These are phyloP conservation scores for Pichia sp. DNA, from an alignment of 1,139 yeast species.

Conservation along the genomic window DNA sequence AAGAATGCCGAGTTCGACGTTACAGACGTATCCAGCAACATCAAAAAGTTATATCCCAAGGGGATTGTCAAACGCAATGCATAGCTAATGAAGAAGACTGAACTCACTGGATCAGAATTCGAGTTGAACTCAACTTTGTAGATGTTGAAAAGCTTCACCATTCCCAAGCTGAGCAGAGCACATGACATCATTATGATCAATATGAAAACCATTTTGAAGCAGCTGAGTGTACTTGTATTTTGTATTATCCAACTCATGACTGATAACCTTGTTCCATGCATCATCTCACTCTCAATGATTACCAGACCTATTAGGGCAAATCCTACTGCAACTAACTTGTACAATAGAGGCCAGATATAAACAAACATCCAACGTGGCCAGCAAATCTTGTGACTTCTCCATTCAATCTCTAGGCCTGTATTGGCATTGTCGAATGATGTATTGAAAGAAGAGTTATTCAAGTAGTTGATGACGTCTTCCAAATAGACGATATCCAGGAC, in stretches of 20 bases:
- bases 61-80: slow-evolving; percentile 82
- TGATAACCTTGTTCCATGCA: slow-evolving; percentile 65
- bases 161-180: slow-evolving; percentile 62
- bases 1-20: slow-evolving; percentile 39
- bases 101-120: slow-evolving; percentile 69
- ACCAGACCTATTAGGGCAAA: slow-evolving; percentile 48
- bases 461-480: slow-evolving; percentile 39
- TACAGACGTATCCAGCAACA: slow-evolving; percentile 44
- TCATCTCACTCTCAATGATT: slow-evolving; percentile 66
- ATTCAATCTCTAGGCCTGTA: slow-evolving; percentile 2
- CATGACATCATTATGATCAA: slow-evolving; percentile 66
- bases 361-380: slow-evolving; percentile 7
- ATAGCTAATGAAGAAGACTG: slow-evolving; percentile 74
- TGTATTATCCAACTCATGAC: slow-evolving; percentile 48
- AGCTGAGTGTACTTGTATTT: slow-evolving; percentile 33
- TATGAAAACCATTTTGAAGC: slow-evolving; percentile 35
- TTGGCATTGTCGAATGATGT: neutral
- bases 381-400: slow-evolving; percentile 8
- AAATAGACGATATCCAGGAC: slow-evolving; percentile 36
- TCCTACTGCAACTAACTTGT: slow-evolving; percentile 37
- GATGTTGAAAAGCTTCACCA: slow-evolving; percentile 65
- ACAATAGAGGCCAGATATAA: slow-evolving; percentile 39
- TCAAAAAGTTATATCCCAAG: slow-evolving; percentile 70
- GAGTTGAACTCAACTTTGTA: slow-evolving; percentile 64
- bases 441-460: slow-evolving; percentile 1